Conservation (phyloP, 1,139 yeast species). For the Diutina mesorugosa region DNA sequence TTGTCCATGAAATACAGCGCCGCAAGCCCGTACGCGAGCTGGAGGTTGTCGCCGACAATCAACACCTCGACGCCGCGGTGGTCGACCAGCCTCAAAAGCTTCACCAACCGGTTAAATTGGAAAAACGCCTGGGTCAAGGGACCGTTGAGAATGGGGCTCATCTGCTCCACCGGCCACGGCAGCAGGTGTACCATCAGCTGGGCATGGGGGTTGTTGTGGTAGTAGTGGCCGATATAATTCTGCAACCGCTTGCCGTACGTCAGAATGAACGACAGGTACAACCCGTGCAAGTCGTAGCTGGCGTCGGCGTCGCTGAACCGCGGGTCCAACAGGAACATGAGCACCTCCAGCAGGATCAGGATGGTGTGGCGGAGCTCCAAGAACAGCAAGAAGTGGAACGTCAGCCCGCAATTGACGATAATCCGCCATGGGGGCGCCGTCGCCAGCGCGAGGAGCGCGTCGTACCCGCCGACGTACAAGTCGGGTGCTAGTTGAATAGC, state of each 20-base stretch:
- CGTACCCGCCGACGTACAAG: constrained; percentile 5
- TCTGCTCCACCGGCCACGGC: neutral
- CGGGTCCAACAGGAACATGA: constrained; percentile 28
- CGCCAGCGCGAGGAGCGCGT: constrained; percentile 4
- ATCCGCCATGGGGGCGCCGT: constrained; percentile 17
- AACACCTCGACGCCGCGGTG: constrained; percentile 20
- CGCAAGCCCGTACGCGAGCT: constrained; percentile 14
- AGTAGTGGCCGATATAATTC: constrained; percentile 26
- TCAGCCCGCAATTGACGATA: constrained; percentile 27
- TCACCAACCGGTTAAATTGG: constrained; percentile 23
- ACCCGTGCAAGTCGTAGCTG: neutral
- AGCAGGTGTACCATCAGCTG: constrained; percentile 18
- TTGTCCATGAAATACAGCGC: constrained; percentile 31
- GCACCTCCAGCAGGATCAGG: constrained; percentile 24
- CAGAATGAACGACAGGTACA: constrained; percentile 14
- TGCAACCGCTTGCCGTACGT: constrained; percentile 24
- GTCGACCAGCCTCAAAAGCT: constrained; percentile 23
- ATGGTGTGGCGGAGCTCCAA: constrained; percentile 10
- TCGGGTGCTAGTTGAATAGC: constrained; percentile 6
- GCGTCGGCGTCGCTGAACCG: constrained; percentile 11
- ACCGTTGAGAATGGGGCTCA: constrained; percentile 24
- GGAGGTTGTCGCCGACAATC: constrained; percentile 16
- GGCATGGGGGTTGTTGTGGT: constrained; percentile 19
- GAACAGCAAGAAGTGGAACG: constrained; percentile 17
- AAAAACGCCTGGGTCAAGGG: constrained; percentile 26